Conservation (phyloP, 805 yeast species). For the Blastobotrys attinorum region DNA sequence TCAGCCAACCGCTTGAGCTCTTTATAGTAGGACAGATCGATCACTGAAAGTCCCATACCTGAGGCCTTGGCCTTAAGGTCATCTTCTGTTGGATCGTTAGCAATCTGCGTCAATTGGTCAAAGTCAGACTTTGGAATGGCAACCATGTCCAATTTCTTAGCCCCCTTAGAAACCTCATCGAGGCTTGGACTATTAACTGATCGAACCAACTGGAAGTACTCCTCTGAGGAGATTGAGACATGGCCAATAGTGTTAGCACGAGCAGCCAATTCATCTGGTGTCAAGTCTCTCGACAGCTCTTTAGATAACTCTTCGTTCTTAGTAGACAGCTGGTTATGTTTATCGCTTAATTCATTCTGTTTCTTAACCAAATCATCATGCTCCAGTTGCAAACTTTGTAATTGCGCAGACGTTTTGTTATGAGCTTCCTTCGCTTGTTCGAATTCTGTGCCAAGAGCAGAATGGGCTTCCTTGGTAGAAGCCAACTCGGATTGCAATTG, state of each 20-base stretch:
- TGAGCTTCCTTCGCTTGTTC: background rate
- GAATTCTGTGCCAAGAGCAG: background rate
- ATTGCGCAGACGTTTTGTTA: background rate
- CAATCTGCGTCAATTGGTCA: slow-evolving; percentile 1
- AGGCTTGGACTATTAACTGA: slow-evolving; percentile 10
- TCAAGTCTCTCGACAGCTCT: slow-evolving; percentile 12
- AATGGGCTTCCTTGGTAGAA: background rate
- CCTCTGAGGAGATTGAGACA: slow-evolving; percentile 10
- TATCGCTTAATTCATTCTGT: background rate
- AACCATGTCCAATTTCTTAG: slow-evolving; percentile 20
- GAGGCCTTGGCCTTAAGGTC: slow-evolving; percentile 17
- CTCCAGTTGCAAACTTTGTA: background rate
- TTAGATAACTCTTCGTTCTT: background rate
- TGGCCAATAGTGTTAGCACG: slow-evolving; percentile 13
- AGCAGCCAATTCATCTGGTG: slow-evolving; percentile 12
- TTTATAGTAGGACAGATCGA: slow-evolving; percentile 28
- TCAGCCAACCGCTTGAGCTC: slow-evolving; percentile 14
- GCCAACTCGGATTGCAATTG: background rate
- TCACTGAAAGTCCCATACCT: slow-evolving; percentile 27
- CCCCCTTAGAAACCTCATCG: slow-evolving; percentile 9
- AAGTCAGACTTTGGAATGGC: slow-evolving; percentile 18
- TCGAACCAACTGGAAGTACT: slow-evolving; percentile 10
- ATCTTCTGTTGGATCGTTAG: slow-evolving; percentile 12
- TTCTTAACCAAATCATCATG: background rate
- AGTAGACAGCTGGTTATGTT: background rate